Conservation (phyloP, 2,329 filamentous ascomycete genomes). For the Verticillium nubilum region DNA sequence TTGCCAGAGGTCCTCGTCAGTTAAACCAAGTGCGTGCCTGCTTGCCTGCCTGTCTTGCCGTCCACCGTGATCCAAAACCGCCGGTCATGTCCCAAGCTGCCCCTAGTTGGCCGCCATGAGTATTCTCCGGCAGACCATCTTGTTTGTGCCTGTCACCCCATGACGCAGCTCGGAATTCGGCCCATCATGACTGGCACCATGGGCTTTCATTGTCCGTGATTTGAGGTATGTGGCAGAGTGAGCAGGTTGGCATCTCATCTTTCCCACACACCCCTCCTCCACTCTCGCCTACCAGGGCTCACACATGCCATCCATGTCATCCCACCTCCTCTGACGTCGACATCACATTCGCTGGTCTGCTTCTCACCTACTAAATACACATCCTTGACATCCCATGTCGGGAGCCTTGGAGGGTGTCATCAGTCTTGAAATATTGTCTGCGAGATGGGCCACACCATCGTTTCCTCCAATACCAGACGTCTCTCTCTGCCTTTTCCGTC, state of each 20-base stretch:
- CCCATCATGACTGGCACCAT: no score
- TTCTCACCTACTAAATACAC: background rate
- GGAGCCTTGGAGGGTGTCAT: background rate
- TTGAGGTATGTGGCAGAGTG: background rate
- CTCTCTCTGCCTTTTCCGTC: background rate
- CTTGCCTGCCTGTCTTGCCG: background rate
- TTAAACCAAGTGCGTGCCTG: background rate
- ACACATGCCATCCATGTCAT: background rate
- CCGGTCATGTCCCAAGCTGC: background rate
- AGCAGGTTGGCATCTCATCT: background rate
- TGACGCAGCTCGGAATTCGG: background rate
- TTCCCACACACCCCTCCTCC: background rate
- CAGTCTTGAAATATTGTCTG: background rate
- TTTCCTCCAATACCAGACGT: background rate
- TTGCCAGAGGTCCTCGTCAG: background rate
- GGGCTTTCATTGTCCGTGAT: no score
- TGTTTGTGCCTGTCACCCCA: background rate
- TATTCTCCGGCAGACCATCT: background rate
- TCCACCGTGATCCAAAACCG: background rate
- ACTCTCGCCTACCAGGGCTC: background rate
- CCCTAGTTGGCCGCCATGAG: background rate
- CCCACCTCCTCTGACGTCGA: background rate
- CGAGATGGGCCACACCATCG: background rate
- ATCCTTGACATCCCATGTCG: background rate
- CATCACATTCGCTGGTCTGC: background rate